phyloP scores from a whole-genome alignment of 129 eudicot species.

The Arctium minus region DNA sequence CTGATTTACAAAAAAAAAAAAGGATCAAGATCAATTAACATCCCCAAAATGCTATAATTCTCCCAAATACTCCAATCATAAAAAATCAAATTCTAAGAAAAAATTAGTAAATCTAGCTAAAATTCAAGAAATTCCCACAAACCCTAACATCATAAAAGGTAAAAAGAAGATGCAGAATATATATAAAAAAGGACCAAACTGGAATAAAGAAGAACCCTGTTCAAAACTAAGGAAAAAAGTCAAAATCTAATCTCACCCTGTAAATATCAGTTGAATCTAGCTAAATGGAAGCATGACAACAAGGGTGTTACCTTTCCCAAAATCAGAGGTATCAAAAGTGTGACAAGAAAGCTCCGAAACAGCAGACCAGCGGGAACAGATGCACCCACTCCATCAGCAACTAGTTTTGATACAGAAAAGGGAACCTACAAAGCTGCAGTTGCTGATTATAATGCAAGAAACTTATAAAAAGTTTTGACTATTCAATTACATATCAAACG shows the following conservation, averaged over 20 bases:
- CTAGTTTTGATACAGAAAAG: constrained; percentile 63
- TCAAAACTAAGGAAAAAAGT: constrained; percentile 2
- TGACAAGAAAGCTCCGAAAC: constrained; percentile 60
- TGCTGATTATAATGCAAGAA: background rate
- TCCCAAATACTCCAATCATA: background rate
- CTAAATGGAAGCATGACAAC: background rate
- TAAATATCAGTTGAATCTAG: constrained; percentile 13
- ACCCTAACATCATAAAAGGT: background rate
- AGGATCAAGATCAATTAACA: background rate
- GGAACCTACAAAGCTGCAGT: constrained; percentile 50
- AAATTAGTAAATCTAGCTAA: background rate
- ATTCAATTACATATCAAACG: background rate
- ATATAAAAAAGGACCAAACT: background rate
- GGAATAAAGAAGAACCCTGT: background rate
- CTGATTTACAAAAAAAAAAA: constrained; percentile 1
- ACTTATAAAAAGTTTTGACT: too few relatives aligned
- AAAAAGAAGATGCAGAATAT: background rate
- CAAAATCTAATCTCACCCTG: constrained; percentile 4
- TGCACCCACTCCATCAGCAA: constrained; percentile 80
- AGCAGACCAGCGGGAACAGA: constrained; percentile 63
- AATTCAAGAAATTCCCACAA: constrained; percentile 8
- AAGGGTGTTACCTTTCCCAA: constrained; percentile 64
- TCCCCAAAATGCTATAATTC: background rate
- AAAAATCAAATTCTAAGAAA: background rate
- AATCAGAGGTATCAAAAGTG: constrained; percentile 68